Evolutionary conservation across 768 basidiomycete species (phyloP).

Genomic region (Omphalotus guepiniiformis): DNA sequence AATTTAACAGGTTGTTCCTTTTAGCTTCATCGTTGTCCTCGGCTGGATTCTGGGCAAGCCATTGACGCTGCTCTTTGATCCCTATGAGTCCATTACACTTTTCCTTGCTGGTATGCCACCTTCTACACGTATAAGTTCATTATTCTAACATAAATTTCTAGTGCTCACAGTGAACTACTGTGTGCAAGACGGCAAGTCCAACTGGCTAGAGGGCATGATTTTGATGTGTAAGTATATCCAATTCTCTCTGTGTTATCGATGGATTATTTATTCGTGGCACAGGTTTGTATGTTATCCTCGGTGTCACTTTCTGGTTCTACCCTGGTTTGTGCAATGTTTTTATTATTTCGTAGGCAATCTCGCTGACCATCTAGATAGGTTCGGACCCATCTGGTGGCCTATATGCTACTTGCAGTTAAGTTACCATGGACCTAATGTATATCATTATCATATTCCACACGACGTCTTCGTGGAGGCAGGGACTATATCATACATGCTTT

Average conservation of each 20-base stretch:
- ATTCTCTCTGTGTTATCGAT: neutral
- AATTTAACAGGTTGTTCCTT: no score
- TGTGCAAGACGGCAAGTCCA: constrained; percentile 76
- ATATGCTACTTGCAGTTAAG: constrained; percentile 17
- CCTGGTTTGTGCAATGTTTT: constrained; percentile 25
- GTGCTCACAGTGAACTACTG: constrained; percentile 85
- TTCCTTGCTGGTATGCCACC: constrained; percentile 37
- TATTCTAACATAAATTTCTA: constrained; percentile 18
- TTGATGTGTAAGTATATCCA: constrained; percentile 52
- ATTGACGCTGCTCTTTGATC: constrained; percentile 79
- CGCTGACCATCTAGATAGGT: constrained; percentile 6
- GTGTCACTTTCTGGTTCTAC: constrained; percentile 63
- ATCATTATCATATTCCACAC: no score
- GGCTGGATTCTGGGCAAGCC: constrained; percentile 84
- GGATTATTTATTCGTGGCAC: neutral
- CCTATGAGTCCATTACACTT: constrained; percentile 73
- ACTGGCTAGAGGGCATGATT: constrained; percentile 78
- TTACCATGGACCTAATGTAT: no score
- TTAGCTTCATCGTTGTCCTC: constrained; percentile 66
- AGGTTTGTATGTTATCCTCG: constrained; percentile 72
- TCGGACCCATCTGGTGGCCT: constrained; percentile 30
- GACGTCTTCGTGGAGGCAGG: no score
- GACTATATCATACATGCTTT: no score
- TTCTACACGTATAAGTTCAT: neutral
- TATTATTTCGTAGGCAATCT: no score